Evolutionary conservation across 441 rosid genomes (phyloP), one percentile per base, ranked within the genome.

Genomic region (Corymbia calophylla): DNA sequence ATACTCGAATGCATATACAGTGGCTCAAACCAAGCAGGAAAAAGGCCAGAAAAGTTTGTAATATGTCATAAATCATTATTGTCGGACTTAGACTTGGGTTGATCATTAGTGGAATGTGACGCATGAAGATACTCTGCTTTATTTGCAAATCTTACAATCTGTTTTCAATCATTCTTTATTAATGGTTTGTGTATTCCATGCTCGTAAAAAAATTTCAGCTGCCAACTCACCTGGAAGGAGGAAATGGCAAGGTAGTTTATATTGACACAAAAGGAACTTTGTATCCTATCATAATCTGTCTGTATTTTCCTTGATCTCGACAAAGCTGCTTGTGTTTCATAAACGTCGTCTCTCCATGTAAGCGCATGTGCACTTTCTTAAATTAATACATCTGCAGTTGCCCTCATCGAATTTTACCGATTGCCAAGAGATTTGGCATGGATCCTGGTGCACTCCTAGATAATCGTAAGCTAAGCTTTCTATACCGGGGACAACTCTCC

Each of bases 371-470:
- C 48, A 90, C 89, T 91, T 91, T 81, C 93, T 93, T 91, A 90
- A 94, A 96, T 88, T 53, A 16, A 49, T 81, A 25, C 70, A 89
- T 88, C 87, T 93, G 91, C 91, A 98, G 99, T 92, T 97, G 97
- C 10, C 98, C 99, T 88, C 98, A 97, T 93, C 91, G 98, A 56
- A 95, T 98, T 90, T 95, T 96, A 70, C 97, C 97, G 29, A 96
- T 98, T 91, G 99, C 99, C 87, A 98, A 96, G 94, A 96, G 99
- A 93, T 97, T 98, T 94, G 99, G 99, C 92, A 96, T 98, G 99
- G 99, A 98, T 89, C 95, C 98, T 84, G 97, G 97, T 90, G 99
- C 99, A 31, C 99, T 98, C 89, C 99, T 96, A 89, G 99, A 97
- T 94, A 96, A 98, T 91, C 44, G 99, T 95, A 92, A 92, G 94